Evolutionary conservation across 108 stramenopile species (phyloP).

Genomic region (Fragilaria crotonensis): DNA sequence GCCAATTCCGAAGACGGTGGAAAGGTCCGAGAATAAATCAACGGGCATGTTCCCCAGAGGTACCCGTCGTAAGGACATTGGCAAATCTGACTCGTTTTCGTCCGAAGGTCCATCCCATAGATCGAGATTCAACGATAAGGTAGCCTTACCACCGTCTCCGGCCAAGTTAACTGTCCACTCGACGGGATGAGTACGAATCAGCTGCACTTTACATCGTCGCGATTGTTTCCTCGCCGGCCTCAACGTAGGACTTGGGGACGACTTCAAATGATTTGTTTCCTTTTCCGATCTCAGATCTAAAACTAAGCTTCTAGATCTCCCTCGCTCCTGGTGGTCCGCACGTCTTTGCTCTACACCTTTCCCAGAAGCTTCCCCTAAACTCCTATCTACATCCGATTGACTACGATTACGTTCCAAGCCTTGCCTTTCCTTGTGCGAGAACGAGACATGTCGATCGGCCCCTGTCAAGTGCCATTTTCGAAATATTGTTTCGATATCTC

Average conservation of each 20-base stretch:
- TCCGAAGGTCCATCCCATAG: conserved; percentile 54
- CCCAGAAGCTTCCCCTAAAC: too few relatives aligned
- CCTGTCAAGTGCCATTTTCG: conserved; percentile 76
- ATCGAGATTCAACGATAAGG: conserved; percentile 53
- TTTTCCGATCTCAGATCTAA: too few relatives aligned
- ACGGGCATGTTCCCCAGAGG: conserved; percentile 18
- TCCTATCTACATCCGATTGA: too few relatives aligned
- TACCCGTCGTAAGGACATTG: conserved; percentile 16
- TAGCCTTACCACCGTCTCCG: conserved; percentile 9
- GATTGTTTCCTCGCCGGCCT: not conserved
- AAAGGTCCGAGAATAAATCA: conserved; percentile 48
- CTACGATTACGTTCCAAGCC: too few relatives aligned
- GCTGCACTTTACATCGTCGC: not conserved
- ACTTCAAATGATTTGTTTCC: not conserved
- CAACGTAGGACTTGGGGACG: not conserved
- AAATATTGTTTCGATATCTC: conserved; percentile 70
- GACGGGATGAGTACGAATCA: conserved; percentile 31
- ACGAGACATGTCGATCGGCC: conserved; percentile 66
- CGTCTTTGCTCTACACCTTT: too few relatives aligned
- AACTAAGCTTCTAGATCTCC: too few relatives aligned
- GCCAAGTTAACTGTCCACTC: conserved; percentile 20
- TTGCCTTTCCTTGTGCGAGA: not conserved
- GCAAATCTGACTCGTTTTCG: conserved; percentile 3
- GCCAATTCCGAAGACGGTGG: conserved; percentile 72
- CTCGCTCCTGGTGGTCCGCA: too few relatives aligned